phyloP scores from a whole-genome alignment of 2,329 filamentous ascomycete species.

The Ophiobolus disseminans region DNA sequence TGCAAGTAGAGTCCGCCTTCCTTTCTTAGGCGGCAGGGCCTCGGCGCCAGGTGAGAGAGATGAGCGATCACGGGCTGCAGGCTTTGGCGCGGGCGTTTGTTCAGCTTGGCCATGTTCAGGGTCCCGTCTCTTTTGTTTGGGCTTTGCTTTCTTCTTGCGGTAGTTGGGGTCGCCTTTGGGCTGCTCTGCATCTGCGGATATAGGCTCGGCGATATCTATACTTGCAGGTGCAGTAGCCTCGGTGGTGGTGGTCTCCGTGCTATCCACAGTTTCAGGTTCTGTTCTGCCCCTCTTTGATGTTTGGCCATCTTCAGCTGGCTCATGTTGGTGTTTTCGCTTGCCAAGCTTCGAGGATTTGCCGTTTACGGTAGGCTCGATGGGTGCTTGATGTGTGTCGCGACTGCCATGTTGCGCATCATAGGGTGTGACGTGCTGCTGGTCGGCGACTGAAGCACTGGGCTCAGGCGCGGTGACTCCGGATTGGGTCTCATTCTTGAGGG shows the following conservation, averaged over 20 bases:
- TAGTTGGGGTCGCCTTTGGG: constrained; percentile 47
- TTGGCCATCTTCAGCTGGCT: constrained; percentile 31
- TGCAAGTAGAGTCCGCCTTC: constrained; percentile 33
- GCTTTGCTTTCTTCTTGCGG: constrained; percentile 40
- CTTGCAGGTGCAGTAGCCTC: constrained; percentile 5
- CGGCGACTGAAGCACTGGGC: constrained; percentile 16
- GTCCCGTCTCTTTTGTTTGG: constrained; percentile 25
- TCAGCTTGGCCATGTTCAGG: constrained; percentile 10
- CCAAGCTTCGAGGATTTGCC: constrained; percentile 41
- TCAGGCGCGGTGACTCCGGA: constrained; percentile 38
- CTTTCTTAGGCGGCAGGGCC: constrained; percentile 13
- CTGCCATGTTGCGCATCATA: constrained; percentile 10
- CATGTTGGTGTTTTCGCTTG: constrained; percentile 45
- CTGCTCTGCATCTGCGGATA: constrained; percentile 13
- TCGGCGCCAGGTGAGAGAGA: constrained; percentile 32
- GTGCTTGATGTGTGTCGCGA: constrained; percentile 13
- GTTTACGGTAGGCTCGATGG: constrained; percentile 29
- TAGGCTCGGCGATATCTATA: constrained; percentile 13
- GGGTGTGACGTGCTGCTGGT: constrained; percentile 13
- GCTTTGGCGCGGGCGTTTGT: constrained; percentile 9
- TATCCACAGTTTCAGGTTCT: constrained; percentile 5
- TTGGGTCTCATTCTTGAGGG: constrained; percentile 62
- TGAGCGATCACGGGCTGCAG: constrained; percentile 11
- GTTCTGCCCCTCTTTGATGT: constrained; percentile 38
- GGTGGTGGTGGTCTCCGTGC: constrained; percentile 4